Percentiles rank a stretch among this genome's conserved stretches.
These are phyloP conservation scores for Physcomitrellopsis africana DNA, from an alignment of 225 moss, liverwort and hornwort genomes.

Conservation along the genomic window DNA sequence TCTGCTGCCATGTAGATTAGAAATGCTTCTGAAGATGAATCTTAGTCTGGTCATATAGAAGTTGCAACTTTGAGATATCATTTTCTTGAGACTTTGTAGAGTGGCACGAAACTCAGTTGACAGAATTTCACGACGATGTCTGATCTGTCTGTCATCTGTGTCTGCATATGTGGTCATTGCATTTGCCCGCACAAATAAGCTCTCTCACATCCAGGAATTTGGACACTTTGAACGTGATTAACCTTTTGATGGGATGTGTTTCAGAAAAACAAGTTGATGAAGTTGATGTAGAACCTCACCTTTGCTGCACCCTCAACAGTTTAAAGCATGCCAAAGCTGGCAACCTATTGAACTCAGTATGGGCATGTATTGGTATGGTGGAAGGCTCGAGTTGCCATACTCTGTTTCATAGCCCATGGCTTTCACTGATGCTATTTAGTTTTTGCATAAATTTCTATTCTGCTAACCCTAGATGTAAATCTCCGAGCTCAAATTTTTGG, in stretches of 20 bases:
- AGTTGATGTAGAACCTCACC: no score
- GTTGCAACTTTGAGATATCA: slow-evolving; percentile 30
- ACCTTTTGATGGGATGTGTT: slow-evolving; percentile 30
- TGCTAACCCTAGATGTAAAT: no score
- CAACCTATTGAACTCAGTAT: no score
- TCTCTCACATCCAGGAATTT: slow-evolving; percentile 30
- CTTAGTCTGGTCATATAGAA: slow-evolving; percentile 28
- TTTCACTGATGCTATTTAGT: no score
- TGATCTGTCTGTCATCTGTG: slow-evolving; percentile 36
- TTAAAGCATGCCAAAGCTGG: no score
- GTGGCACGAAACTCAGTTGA: slow-evolving; percentile 28
- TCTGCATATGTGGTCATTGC: slow-evolving; percentile 35
- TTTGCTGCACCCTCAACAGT: no score
- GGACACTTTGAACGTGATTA: slow-evolving; percentile 35
- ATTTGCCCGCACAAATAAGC: slow-evolving; percentile 17
- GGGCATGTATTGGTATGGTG: no score
- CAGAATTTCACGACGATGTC: slow-evolving; percentile 51
- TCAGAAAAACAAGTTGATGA: no score
- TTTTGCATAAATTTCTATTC: no score
- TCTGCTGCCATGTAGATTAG: slow-evolving; percentile 37
- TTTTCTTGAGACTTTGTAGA: slow-evolving; percentile 21
- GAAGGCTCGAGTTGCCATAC: no score
- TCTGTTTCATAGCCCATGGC: no score
- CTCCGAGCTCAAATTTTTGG: no score
- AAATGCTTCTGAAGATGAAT: slow-evolving; percentile 35